Conservation (phyloP, 257 asterid species). For the Galeopsis tetrahit region DNA sequence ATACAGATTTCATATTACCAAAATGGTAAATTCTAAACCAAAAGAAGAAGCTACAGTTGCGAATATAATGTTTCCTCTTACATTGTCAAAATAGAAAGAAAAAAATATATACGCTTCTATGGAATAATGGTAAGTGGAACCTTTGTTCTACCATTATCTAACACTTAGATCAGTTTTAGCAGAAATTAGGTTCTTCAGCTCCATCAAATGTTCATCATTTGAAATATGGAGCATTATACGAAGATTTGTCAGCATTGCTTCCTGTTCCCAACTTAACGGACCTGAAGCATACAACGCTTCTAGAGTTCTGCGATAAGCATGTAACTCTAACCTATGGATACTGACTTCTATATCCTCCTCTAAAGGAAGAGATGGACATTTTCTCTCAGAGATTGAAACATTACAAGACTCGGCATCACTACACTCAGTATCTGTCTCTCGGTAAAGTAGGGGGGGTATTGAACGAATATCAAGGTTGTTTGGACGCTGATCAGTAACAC, state of each 20-base stretch:
- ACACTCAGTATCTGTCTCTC: constrained; percentile 46
- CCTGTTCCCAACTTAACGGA: constrained; percentile 95
- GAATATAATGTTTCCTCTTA: constrained; percentile 45
- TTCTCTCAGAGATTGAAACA: constrained; percentile 51
- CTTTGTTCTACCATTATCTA: constrained; percentile 43
- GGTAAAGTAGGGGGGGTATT: constrained; percentile 38
- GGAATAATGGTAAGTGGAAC: constrained; percentile 23
- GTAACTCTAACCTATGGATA: constrained; percentile 78
- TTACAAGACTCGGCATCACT: constrained; percentile 73
- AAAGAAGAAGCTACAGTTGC: constrained; percentile 43
- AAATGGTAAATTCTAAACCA: constrained; percentile 31
- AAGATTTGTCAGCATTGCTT: constrained; percentile 80
- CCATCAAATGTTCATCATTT: constrained; percentile 90
- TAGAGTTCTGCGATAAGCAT: constrained; percentile 79
- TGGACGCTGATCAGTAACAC: constrained; percentile 53
- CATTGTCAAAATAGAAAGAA: constrained; percentile 36
- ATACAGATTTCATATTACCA: constrained; percentile 46
- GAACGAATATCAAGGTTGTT: constrained; percentile 39
- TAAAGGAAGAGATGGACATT: constrained; percentile 45
- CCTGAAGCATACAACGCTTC: constrained; percentile 82
- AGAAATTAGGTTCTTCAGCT: constrained; percentile 74
- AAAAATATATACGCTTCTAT: constrained; percentile 32
- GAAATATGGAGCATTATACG: constrained; percentile 83
- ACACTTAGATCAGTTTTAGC: constrained; percentile 48
- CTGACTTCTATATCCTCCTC: constrained; percentile 60